Evolutionary conservation across 139 green algal species (phyloP).

Genomic region (Coccomyxa sp.): DNA sequence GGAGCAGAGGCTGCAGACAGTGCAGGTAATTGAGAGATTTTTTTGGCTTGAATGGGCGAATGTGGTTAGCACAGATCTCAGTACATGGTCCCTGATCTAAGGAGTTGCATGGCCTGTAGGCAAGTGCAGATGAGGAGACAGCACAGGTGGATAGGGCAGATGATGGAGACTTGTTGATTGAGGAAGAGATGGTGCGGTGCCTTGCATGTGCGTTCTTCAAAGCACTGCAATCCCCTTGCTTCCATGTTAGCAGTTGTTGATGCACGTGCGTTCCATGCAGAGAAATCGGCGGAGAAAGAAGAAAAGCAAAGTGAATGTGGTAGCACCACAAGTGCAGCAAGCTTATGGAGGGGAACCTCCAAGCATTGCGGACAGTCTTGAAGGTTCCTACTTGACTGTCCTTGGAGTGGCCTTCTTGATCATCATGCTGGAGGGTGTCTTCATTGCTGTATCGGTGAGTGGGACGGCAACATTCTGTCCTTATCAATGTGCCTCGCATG

Average conservation of each 20-base stretch:
- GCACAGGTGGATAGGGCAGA: background rate
- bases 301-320: background rate
- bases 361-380: slow-evolving; percentile 13
- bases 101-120: too few relatives aligned
- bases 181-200: slow-evolving; percentile 9
- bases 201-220: slow-evolving; percentile 1
- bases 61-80: too few relatives aligned
- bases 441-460: slow-evolving; percentile 29
- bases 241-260: background rate
- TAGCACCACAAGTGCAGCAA: slow-evolving; percentile 2
- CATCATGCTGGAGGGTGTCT: slow-evolving; percentile 45
- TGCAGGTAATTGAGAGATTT: too few relatives aligned
- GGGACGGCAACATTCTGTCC: background rate
- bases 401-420: slow-evolving; percentile 36
- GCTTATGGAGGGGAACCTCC: slow-evolving; percentile 33
- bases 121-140: too few relatives aligned
- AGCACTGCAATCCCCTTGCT: background rate
- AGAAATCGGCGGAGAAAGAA: slow-evolving; percentile 7
- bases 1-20: too few relatives aligned
- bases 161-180: slow-evolving; percentile 19
- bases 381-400: slow-evolving; percentile 18
- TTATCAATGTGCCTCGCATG: background rate
- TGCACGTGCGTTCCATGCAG: slow-evolving; percentile 9
- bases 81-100: too few relatives aligned
- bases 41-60: too few relatives aligned